Base-by-base conservation (phyloP, 768 basidiomycete genomes). In the Tulasnella sp. region DNA sequence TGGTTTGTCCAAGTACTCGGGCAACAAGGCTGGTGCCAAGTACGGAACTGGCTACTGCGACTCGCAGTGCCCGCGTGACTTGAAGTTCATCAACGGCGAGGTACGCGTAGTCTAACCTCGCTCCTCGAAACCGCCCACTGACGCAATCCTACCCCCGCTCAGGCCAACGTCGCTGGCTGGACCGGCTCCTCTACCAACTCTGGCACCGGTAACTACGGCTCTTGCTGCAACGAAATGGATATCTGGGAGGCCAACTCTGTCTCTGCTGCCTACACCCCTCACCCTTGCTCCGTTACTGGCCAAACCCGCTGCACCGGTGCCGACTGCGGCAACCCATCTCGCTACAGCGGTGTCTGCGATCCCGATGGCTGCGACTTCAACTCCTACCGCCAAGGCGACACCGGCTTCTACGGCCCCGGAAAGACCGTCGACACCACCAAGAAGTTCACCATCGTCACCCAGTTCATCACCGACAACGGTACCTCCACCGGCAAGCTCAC, bases 21-120 rank as follows among this genome's bases (percentile, higher is more conserved):
- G 78, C 81, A 89, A 89, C 85, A 86, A 86, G 85, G 79, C 88
- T 71, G 88, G 87, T 79, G 87, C 88, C 80, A 85, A 87, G 81
- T 90, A 86, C 82, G 88, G 88, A 67, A 88, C 88, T n/a, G 89
- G 89, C 11, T 90, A 90, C 83, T 89, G 89, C 81, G 89, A 90
- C 81, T 85, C 89, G n/a, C 88, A 89, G 81, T 89, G 88, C 83
- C 87, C 88, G 1, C 84, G 84, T 45, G 88, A 88, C 80, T 82
- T 89, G 83, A 89, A 89, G 83, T 89, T 88, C 83, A 89, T 89
- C 80, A 84, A 86, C 81, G 88, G 88, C 78, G 81, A 83, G 82
- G 88, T 87, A 71, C 77, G 84, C 82, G 15, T 31, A 22, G 34
- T 5, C 1, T 9, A 19, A 19, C n/a, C 40, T 31, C 29, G 9